These are phyloP conservation scores for Ceratobasidium sp. DNA, from an alignment of 1,284 basidiomycete genomes.

Conservation along the genomic window DNA sequence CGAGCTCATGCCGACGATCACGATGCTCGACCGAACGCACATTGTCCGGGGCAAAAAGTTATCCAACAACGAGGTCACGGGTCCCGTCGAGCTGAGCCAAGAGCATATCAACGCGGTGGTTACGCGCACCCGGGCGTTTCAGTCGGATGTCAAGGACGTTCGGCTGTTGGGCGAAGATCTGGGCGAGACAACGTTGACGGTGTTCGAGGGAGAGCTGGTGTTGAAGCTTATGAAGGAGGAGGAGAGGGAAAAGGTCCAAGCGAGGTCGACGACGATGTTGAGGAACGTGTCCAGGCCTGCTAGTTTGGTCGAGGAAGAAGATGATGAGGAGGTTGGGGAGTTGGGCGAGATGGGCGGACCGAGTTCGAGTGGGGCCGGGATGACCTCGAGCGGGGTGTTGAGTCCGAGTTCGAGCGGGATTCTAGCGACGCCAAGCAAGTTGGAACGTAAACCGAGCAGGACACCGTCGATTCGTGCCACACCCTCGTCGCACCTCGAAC, in stretches of 20 bases:
- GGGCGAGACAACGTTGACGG: constrained; percentile 72
- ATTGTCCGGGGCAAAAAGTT: constrained; percentile 66
- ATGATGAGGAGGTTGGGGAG: background rate
- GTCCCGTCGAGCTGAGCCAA: constrained; percentile 31
- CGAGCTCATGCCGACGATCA: constrained; percentile 75
- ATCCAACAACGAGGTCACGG: constrained; percentile 32
- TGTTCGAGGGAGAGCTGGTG: constrained; percentile 79
- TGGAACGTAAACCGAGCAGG: constrained; percentile 71
- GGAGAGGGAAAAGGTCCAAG: constrained; percentile 13
- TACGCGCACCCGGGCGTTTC: constrained; percentile 35
- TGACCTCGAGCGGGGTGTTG: background rate
- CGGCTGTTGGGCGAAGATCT: constrained; percentile 48
- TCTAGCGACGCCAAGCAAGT: constrained; percentile 47
- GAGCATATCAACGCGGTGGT: constrained; percentile 42
- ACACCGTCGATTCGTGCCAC: constrained; percentile 73
- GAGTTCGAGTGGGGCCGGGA: too few relatives aligned
- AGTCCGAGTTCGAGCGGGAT: constrained; percentile 8
- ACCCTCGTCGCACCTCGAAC: constrained; percentile 74
- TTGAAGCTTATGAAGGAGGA: constrained; percentile 56
- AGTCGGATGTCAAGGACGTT: constrained; percentile 28
- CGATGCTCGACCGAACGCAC: constrained; percentile 74
- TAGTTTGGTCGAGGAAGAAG: constrained; percentile 38
- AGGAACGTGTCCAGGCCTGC: constrained; percentile 34
- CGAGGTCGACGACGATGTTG: constrained; percentile 35
- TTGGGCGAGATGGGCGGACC: constrained; percentile 30